phyloP scores from a whole-genome alignment of 2,329 filamentous ascomycete genomes.

The Cercospora janseana region DNA sequence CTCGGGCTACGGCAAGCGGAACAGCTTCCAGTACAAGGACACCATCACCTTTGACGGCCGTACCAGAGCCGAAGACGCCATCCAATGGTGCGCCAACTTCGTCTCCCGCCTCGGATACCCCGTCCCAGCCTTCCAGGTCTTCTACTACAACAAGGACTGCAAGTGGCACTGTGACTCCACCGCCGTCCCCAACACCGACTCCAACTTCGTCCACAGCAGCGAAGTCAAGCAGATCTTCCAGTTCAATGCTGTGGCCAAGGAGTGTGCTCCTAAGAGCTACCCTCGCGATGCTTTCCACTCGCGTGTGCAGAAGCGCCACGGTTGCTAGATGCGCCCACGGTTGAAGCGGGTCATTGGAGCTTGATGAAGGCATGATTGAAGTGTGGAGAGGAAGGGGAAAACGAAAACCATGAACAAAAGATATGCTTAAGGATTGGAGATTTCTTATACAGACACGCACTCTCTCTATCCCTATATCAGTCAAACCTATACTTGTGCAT shows the following conservation, averaged over 20 bases:
- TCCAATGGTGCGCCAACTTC: conserved; percentile 2
- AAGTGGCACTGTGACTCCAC: background rate
- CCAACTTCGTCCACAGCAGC: background rate
- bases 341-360: no score
- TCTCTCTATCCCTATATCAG: no score
- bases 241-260: conserved; percentile 2
- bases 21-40: background rate
- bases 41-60: background rate
- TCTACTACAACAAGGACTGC: background rate
- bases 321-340: no score
- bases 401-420: no score
- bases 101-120: background rate
- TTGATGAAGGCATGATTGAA: no score
- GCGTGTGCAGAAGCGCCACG: no score
- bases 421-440: no score
- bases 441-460: no score
- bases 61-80: background rate
- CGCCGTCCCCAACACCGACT: background rate
- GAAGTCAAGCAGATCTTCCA: background rate
- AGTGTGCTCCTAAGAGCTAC: background rate
- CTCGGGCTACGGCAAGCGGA: background rate
- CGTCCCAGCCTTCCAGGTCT: conserved; percentile 1
- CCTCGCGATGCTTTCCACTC: no score
- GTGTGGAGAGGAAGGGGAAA: no score
- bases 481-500: no score